Base-by-base conservation (phyloP, 1,139 yeast genomes). In the Saccharomyces hybrid region DNA sequence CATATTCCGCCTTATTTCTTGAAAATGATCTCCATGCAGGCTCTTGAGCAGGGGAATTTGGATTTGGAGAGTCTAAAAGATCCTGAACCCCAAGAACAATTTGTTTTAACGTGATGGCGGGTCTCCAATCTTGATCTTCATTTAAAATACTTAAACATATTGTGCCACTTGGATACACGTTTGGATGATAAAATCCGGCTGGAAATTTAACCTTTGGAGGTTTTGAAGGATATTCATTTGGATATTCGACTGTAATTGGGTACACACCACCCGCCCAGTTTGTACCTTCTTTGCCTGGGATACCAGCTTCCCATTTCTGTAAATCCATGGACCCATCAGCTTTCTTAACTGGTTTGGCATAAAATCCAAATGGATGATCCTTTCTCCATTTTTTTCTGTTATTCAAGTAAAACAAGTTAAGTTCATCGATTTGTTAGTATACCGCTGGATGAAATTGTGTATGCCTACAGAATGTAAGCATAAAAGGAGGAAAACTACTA, bases 91-190 rank as follows among this genome's bases (percentile, higher is more conserved):
- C 99, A 60, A 90, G 75, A 3, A 88, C 84, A 56, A 95, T 86
- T 69, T 93, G 97, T 68, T 89, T 90, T 64, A 95, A 74, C 14
- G 97, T 89, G 60, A 93, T 86, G 8, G 97, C 97, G 1, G 99
- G 99, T 67, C 96, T 82, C 99, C 99, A 95, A 69, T 89, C 99
- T 70, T 91, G 96, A 52, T 86, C 95, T 70, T 93, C 99, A 69
- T 93, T 95, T 68, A 93, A 77, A 57, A 95, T 93, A 54, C 95
- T 86, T 51, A 93, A 79, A 72, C 99, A 93, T 46, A 93, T 85
- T 1, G 98, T 93, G 1, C 99, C 99, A 57, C 96, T 87, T 1
- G 99, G 99, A 64, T 93, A 93, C 5, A 93, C 95, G 65, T 93
- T 93, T 3, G 99, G 99, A 70, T 93, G 99, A 73, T 90, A 93